phyloP scores from a whole-genome alignment of 148 eudicot genomes.

The Amaranthus palmeri region DNA sequence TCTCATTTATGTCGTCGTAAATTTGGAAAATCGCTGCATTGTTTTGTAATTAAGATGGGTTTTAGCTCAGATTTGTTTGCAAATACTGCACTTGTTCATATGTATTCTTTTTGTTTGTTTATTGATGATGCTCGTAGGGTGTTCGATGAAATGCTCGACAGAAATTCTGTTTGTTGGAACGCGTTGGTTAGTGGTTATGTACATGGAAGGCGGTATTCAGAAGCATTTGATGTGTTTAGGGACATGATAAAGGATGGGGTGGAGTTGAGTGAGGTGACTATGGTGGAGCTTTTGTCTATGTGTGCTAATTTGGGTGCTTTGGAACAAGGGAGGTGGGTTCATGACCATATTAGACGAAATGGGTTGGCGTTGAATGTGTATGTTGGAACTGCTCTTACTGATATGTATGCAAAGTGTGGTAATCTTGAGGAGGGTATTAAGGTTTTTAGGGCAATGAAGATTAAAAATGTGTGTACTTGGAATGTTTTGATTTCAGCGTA shows the following conservation, averaged over 20 bases:
- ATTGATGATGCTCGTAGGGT: conserved; percentile 32
- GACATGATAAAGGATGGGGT: conserved; percentile 28
- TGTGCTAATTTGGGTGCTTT: conserved; percentile 45
- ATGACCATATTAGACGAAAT: conserved; percentile 26
- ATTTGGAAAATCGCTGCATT: conserved; percentile 44
- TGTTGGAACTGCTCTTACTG: conserved; percentile 40
- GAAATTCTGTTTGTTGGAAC: conserved; percentile 46
- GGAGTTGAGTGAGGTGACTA: conserved; percentile 40
- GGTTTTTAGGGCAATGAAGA: conserved; percentile 31
- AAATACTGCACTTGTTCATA: conserved; percentile 42
- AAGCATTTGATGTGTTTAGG: conserved; percentile 37
- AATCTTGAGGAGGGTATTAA: conserved; percentile 31
- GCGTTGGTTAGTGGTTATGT: conserved; percentile 43
- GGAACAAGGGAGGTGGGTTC: conserved; percentile 44
- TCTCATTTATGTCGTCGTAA: conserved; percentile 19
- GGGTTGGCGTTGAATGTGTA: conserved; percentile 28
- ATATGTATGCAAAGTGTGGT: conserved; percentile 63
- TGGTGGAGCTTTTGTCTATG: conserved; percentile 43
- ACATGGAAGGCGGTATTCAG: conserved; percentile 27
- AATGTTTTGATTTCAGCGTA: conserved; percentile 42
- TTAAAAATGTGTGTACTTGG: conserved; percentile 52
- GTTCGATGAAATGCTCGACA: conserved; percentile 43
- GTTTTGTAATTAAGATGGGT: conserved; percentile 42
- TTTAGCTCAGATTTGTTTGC: conserved; percentile 36
- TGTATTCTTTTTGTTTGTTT: conserved; percentile 37